Base-by-base conservation (phyloP, 192 early-diverging fungal genomes). In the Backusella parvicylindrica region DNA sequence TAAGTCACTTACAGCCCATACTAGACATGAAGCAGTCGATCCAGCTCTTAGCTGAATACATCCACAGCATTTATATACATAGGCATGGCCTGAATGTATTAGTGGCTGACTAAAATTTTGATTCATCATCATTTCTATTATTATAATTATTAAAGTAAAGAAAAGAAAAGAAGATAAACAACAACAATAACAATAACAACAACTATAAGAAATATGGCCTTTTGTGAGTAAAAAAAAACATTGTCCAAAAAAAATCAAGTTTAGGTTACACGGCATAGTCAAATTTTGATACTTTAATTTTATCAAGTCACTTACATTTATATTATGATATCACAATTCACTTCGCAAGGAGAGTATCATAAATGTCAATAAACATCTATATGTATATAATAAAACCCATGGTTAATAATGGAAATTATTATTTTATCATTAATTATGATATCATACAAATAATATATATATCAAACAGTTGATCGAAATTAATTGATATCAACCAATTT, bases 21-120 rank as follows among this genome's bases (percentile, higher is more conserved):
- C 15, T 64, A 65, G 30, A 28, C 72, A 60, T 43, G 38, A 16
- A 9, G 66, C 18, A 41, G 36, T 31, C 16, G 63, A 36, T 3
- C 72, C 72, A 33, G 63, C 60, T 43, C 72, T 38, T 32, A 73
- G 40, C 40, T 73, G 72, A 65, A 73, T 64, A 41, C 72, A 73
- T 13, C 72, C 72, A 40, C 72, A 73, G 16, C 38, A 73, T 23
- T 73, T 73, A 11, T 64, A 21, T 30, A 73, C 2, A 32, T 40
- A 73, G 1, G 37, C 28, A 12, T 72, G 23, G 1, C 15, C 33
- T 32, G 68, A 70, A 41, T 70, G 68, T 12, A 38, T 47, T 12
- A 70, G 0, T 8, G 23, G 23, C 3, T 12, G 9, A 2, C 26
- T 26, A 23, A 13, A 26, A 26, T 9, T 26, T 23, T 26, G 53